phyloP scores from a whole-genome alignment of 2,329 filamentous ascomycete species.

The Epichloe hybrida region DNA sequence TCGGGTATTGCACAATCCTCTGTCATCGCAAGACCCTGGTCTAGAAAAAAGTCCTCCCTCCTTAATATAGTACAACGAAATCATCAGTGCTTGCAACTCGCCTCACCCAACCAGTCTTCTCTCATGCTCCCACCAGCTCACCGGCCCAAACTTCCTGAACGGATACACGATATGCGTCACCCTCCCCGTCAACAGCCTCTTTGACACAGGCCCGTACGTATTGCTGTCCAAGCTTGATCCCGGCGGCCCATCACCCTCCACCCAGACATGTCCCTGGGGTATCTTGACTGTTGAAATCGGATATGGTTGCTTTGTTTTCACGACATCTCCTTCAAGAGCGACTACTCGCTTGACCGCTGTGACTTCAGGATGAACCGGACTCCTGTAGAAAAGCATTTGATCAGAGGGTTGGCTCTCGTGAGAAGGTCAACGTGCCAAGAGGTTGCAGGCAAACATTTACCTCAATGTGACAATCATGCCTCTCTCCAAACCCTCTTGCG shows the following conservation, averaged over 20 bases:
- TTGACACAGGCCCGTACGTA: slow-evolving; percentile 72
- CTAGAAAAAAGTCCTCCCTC: not conserved
- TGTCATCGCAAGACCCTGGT: not conserved
- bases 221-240: slow-evolving; percentile 71
- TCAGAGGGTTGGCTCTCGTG: not conserved
- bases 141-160: slow-evolving; percentile 39
- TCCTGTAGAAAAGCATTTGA: slow-evolving; percentile 31
- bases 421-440: not conserved
- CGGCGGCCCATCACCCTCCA: slow-evolving; percentile 70
- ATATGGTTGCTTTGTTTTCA: slow-evolving; percentile 52
- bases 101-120: slow-evolving; percentile 11
- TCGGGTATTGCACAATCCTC: too few species aligned
- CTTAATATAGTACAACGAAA: not conserved
- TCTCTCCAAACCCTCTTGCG: slow-evolving; percentile 43
- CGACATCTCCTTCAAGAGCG: slow-evolving; percentile 64
- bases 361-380: slow-evolving; percentile 54
- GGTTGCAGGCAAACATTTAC: slow-evolving; percentile 21
- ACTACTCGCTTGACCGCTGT: slow-evolving; percentile 72
- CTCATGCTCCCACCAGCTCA: slow-evolving; percentile 44
- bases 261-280: slow-evolving; percentile 80
- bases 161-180: slow-evolving; percentile 64
- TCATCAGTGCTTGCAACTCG: not conserved
- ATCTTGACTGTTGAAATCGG: slow-evolving; percentile 45
- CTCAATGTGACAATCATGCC: slow-evolving; percentile 66
- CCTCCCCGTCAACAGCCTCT: slow-evolving; percentile 59